These are phyloP conservation scores for Crotalaria pallida DNA, from an alignment of 306 rosid species.

Conservation along the genomic window DNA sequence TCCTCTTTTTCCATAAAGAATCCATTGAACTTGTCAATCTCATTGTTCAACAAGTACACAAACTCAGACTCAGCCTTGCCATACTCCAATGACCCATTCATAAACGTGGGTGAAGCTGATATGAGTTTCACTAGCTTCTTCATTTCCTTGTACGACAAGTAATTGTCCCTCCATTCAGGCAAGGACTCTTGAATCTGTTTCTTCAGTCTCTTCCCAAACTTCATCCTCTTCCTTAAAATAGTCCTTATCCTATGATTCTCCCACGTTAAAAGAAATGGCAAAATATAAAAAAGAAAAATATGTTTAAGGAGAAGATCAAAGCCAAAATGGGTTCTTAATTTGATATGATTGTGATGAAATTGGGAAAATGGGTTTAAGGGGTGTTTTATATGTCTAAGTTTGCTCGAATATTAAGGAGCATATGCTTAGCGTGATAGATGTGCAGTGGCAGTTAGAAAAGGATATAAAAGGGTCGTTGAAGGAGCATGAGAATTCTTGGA, in stretches of 20 bases:
- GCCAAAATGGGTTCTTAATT: constrained; percentile 9
- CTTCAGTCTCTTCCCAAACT: constrained; percentile 81
- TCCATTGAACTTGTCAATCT: constrained; percentile 79
- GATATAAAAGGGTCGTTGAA: constrained; percentile 37
- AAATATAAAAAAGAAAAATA: background rate
- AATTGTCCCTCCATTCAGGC: constrained; percentile 78
- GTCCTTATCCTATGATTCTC: too few relatives aligned
- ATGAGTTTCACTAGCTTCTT: constrained; percentile 59
- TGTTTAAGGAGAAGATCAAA: background rate
- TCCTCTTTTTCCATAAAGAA: constrained; percentile 85
- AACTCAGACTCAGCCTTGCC: constrained; percentile 60
- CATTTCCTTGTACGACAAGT: constrained; percentile 75
- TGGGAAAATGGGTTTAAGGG: background rate
- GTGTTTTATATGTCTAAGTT: constrained; percentile 31
- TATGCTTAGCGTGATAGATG: constrained; percentile 75
- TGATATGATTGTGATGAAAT: background rate
- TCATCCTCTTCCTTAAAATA: constrained; percentile 39
- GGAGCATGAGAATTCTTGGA: constrained; percentile 37
- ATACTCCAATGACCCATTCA: constrained; percentile 24
- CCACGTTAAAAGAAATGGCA: background rate
- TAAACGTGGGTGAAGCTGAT: constrained; percentile 32
- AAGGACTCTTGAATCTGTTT: constrained; percentile 61
- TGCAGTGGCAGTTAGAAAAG: constrained; percentile 37
- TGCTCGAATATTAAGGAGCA: constrained; percentile 65
- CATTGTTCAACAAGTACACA: constrained; percentile 61